Base-by-base conservation (phyloP, 2,329 filamentous ascomycete genomes). In the Talaromyces amestolkiae region DNA sequence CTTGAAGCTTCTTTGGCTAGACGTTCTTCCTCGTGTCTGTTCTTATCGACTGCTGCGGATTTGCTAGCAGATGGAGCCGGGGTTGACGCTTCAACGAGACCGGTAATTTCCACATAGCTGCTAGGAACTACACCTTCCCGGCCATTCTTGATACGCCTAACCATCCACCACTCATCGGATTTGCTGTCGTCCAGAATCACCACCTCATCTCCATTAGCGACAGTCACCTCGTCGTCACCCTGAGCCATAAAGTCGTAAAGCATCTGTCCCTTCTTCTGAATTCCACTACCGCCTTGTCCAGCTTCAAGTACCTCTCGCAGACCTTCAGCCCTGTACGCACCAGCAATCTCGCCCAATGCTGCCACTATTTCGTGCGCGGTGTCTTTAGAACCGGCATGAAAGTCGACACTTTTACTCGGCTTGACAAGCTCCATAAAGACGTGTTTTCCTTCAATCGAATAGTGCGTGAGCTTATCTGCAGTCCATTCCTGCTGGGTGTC, bases 91-190 rank as follows among this genome's bases (percentile, higher is more conserved):
- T 80, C 45, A 83, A 80, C 33, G 79, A 86, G 85, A 64, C 92
- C 92, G 24, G 88, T 93, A 61, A 97, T 83, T 77, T 99, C 94
- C 71, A 99, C 89, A 74, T 98, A 99, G 78, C 92, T 97, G 82
- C 93, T 95, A 15, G 95, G 95, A 9, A 99, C 93, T 31, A 99
- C 95, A 45, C 95, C 95, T 80, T 97, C 92, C 75, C 93, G 95
- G 71, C 92, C 92, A 75, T 93, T 98, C 81, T 93, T 96, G 68
- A 97, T 74, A 41, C 93, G 87, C 66, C 91, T 87, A 41, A 99
- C 92, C 82, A 95, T 93, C 94, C 95, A 98, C 95, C 95, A 99
- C 75, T 99, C 95, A 66, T 97, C 93, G 68, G 93, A 97, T 79
- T 93, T 95, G 39, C 84, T 87, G 73, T 97, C 93, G 74, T 99